These are phyloP conservation scores for Zygosaccharomyces kombuchaensis DNA, from an alignment of 805 yeast species.

Conservation along the genomic window DNA sequence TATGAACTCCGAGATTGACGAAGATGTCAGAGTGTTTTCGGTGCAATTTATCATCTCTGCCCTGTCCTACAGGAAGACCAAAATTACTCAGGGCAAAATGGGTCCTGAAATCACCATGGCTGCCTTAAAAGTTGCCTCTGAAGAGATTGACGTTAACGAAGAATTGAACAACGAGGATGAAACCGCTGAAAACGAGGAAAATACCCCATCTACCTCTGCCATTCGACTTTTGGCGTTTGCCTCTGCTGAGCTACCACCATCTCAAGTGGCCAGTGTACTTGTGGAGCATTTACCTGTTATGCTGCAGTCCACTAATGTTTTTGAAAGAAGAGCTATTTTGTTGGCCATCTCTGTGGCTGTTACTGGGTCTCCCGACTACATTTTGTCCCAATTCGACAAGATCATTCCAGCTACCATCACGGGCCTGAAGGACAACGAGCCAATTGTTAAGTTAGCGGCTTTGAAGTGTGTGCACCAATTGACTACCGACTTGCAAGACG, in stretches of 20 bases:
- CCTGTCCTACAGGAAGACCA: slow-evolving; percentile 74
- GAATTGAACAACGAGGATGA: slow-evolving; percentile 78
- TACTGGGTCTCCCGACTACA: slow-evolving; percentile 91
- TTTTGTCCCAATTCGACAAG: slow-evolving; percentile 68
- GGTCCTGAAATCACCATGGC: slow-evolving; percentile 76
- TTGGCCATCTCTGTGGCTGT: slow-evolving; percentile 77
- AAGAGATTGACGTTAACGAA: slow-evolving; percentile 72
- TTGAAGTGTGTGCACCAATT: slow-evolving; percentile 73
- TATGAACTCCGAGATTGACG: slow-evolving; percentile 59
- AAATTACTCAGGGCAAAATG: slow-evolving; percentile 70
- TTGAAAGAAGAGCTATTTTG: slow-evolving; percentile 83
- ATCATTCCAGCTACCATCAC: slow-evolving; percentile 66
- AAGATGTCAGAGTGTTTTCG: slow-evolving; percentile 78
- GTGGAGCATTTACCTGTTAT: slow-evolving; percentile 57
- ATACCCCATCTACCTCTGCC: slow-evolving; percentile 70
- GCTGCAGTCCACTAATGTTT: slow-evolving; percentile 59
- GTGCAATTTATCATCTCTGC: slow-evolving; percentile 79
- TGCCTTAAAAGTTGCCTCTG: slow-evolving; percentile 74
- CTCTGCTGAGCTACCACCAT: slow-evolving; percentile 83
- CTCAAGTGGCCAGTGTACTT: slow-evolving; percentile 81
- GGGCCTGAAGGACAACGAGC: slow-evolving; percentile 73
- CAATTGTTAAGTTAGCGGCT: slow-evolving; percentile 80
- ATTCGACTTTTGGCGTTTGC: slow-evolving; percentile 74
- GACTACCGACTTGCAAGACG: slow-evolving; percentile 79
- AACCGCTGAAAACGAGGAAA: slow-evolving; percentile 91